These are phyloP conservation scores for Xerocomus nothofagi DNA, from an alignment of 1,284 basidiomycete species.

Conservation along the genomic window DNA sequence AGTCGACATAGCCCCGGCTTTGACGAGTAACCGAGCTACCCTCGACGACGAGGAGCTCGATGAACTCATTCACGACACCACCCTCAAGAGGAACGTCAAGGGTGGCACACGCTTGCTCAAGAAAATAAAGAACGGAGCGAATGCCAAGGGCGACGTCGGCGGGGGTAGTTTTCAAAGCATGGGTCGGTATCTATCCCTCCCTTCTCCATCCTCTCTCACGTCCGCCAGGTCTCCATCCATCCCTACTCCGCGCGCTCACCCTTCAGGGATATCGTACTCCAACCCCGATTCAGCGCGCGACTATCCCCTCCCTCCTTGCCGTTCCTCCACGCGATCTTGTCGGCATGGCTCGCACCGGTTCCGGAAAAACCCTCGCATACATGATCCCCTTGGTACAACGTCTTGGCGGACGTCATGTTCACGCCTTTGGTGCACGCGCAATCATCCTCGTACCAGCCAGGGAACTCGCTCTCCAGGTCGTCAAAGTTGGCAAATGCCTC, in stretches of 20 bases:
- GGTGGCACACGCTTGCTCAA: constrained; percentile 69
- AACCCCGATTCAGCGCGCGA: constrained; percentile 93
- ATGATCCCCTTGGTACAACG: constrained; percentile 91
- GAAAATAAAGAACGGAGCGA: constrained; percentile 66
- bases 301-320: constrained; percentile 84
- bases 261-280: constrained; percentile 95
- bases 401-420: constrained; percentile 79
- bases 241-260: constrained; percentile 81
- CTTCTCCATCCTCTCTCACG: constrained; percentile 4
- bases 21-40: constrained; percentile 26
- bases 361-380: constrained; percentile 97
- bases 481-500: constrained; percentile 94
- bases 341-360: constrained; percentile 98
- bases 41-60: constrained; percentile 58
- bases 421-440: constrained; percentile 82
- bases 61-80: constrained; percentile 62
- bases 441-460: constrained; percentile 91
- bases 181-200: constrained; percentile 50
- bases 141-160: constrained; percentile 70
- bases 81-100: constrained; percentile 66
- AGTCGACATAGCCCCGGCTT: constrained; percentile 51
- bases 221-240: constrained; percentile 76
- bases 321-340: constrained; percentile 92
- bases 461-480: constrained; percentile 92
- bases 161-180: constrained; percentile 88